Evolutionary conservation across 352 stramenopile genomes (phyloP).

Genomic region (Globisporangium orthogonon): DNA sequence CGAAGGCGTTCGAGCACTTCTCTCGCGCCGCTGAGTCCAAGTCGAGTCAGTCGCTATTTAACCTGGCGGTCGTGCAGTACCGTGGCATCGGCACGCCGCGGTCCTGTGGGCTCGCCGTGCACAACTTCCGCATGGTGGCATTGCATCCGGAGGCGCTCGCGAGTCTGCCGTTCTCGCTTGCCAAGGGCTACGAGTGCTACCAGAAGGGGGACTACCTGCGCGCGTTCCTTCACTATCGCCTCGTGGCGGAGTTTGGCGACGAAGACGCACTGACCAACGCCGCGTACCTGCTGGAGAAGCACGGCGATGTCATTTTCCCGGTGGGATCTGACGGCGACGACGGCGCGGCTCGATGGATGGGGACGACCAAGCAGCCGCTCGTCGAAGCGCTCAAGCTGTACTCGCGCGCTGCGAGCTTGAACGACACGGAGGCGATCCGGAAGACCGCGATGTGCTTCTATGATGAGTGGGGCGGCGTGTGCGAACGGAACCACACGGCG

Average conservation of each 20-base stretch:
- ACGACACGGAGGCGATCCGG: constrained; percentile 68
- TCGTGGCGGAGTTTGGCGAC: constrained; percentile 56
- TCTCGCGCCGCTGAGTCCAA: constrained; percentile 34
- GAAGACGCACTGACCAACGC: constrained; percentile 64
- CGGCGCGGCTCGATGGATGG: constrained; percentile 20
- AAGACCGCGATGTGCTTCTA: constrained; percentile 60
- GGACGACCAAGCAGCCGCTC: constrained; percentile 20
- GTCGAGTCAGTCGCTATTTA: constrained; percentile 56
- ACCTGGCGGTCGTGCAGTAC: constrained; percentile 74
- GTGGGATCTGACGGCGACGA: constrained; percentile 9
- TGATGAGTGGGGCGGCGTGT: constrained; percentile 55
- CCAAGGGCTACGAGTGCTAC: constrained; percentile 63
- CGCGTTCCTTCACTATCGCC: constrained; percentile 61
- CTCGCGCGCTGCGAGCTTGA: constrained; percentile 40
- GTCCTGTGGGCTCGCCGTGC: constrained; percentile 38
- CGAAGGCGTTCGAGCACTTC: constrained; percentile 56
- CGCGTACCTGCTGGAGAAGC: constrained; percentile 62
- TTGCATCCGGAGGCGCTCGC: constrained; percentile 41
- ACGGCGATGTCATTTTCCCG: constrained; percentile 35
- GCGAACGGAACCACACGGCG: constrained; percentile 34
- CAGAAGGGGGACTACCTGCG: constrained; percentile 53
- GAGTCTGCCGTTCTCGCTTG: constrained; percentile 52
- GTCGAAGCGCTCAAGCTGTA: constrained; percentile 50
- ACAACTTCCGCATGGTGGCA: constrained; percentile 61
- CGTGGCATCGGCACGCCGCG: constrained; percentile 38